A percentile compares a stretch with the other conserved stretches of the same genome.
phyloP scores from a whole-genome alignment of 805 yeast genomes.

The Barnettozyma pratensis region DNA sequence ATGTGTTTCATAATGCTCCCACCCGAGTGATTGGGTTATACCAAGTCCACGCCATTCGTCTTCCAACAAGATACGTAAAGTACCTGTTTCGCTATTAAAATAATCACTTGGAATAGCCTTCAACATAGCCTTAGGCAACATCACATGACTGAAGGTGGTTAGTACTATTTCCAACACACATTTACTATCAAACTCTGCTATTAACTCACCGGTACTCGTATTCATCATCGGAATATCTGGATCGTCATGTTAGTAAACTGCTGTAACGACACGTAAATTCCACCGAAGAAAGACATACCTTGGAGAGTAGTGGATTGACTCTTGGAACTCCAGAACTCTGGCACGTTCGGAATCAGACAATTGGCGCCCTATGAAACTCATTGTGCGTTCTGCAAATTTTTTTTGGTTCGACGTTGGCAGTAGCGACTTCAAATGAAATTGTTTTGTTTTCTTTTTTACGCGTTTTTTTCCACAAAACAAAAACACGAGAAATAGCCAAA shows the following conservation, averaged over 20 bases:
- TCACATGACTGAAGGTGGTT: slow-evolving; percentile 64
- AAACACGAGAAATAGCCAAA: slow-evolving; percentile 1
- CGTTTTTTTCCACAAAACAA: slow-evolving; percentile 1
- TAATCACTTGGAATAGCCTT: slow-evolving; percentile 92
- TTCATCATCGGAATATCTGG: slow-evolving; percentile 81
- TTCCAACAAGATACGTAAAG: slow-evolving; percentile 81
- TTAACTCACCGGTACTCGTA: slow-evolving; percentile 63
- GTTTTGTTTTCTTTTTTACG: background rate
- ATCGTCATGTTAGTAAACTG: slow-evolving; percentile 8
- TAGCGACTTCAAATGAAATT: no score
- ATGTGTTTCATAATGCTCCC: slow-evolving; percentile 98
- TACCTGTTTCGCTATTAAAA: slow-evolving; percentile 90
- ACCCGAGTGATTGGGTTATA: slow-evolving; percentile 93
- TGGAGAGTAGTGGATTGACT: slow-evolving; percentile 90
- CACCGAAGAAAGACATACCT: slow-evolving; percentile 30
- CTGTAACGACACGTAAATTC: background rate
- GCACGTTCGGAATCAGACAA: slow-evolving; percentile 80
- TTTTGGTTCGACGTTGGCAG: no score
- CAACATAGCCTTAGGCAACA: slow-evolving; percentile 93
- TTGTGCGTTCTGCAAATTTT: background rate
- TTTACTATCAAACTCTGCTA: no score
- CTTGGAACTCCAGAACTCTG: slow-evolving; percentile 85
- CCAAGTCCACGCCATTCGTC: slow-evolving; percentile 99
- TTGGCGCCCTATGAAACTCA: slow-evolving; percentile 53
- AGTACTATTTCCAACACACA: background rate